phyloP scores from a whole-genome alignment of 192 early-diverging fungal genomes.

The Irineochytrium annulatum region DNA sequence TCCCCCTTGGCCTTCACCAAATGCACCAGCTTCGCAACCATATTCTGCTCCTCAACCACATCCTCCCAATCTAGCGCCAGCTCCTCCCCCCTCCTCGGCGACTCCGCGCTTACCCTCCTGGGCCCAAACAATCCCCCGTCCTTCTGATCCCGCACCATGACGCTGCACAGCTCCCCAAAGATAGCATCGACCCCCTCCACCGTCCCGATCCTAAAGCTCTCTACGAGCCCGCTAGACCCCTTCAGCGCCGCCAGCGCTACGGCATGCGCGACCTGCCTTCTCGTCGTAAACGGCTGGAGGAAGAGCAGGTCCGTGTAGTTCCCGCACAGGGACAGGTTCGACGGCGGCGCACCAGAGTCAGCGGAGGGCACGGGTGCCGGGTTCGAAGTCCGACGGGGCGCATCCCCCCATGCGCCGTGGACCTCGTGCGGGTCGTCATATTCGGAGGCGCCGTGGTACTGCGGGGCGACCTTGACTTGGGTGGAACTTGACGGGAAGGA shows the following conservation, averaged over 20 bases:
- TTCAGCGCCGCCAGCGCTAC: constrained; percentile 52
- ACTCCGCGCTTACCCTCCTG: constrained; percentile 7
- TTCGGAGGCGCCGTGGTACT: not conserved
- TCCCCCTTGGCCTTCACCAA: constrained; percentile 42
- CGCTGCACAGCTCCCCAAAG: constrained; percentile 71
- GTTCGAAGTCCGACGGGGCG: constrained; percentile 19
- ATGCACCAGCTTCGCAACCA: constrained; percentile 67
- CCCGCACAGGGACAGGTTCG: constrained; percentile 43
- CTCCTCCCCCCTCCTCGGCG: constrained; percentile 26
- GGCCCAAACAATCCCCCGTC: constrained; percentile 63
- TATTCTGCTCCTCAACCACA: constrained; percentile 85
- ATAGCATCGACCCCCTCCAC: constrained; percentile 75
- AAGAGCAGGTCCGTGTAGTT: constrained; percentile 82
- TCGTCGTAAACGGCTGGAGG: constrained; percentile 76
- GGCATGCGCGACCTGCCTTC: constrained; percentile 76
- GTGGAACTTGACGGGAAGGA: constrained; percentile 50
- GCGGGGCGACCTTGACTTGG: constrained; percentile 3
- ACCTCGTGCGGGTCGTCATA: constrained; percentile 1
- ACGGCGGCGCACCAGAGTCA: not conserved
- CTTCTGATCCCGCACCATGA: constrained; percentile 78
- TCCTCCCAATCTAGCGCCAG: constrained; percentile 78
- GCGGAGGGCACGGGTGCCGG: not conserved
- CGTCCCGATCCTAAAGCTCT: constrained; percentile 50
- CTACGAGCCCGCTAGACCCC: not conserved
- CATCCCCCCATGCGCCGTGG: constrained; percentile 29